Base-by-base conservation (phyloP, 805 yeast genomes). In the Dipodascus geniculatus region DNA sequence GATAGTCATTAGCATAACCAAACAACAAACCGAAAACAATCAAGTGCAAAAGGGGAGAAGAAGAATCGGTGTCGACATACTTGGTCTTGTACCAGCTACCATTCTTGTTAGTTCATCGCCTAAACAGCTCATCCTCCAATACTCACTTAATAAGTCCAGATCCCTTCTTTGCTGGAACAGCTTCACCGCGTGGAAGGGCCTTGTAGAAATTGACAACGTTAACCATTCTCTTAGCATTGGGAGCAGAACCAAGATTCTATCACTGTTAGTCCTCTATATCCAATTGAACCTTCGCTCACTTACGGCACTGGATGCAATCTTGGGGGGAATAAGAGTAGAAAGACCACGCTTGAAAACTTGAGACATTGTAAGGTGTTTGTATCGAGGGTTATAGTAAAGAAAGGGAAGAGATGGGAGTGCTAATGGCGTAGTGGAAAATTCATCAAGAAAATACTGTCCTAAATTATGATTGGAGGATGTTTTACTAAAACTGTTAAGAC, bases 251-350 rank as follows among this genome's bases (percentile, higher is more conserved):
- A 62, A 93, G 77, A 85, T 88, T 90, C 85, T 83, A 69, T 16
- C 35, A 38, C 6, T n/a, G 19, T 47, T 22, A 47, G 28, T 17
- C 19, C n/a, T n/a, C n/a, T 4, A 11, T 17, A 22, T 8, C n/a
- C 49, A 47, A 22, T 38, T 38, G 44, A 6, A n/a, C 42, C 33
- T 22, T 20, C 52, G 48, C 20, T 33, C 50, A 78, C 90, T 65
- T 79, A 85, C 91, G 74, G 83, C 80, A 49, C 96, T 93, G 58
- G 97, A 89, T 55, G 96, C 97, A 68, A 91, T 83, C 91, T 91
- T 91, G 71, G 99, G 99, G 65, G 99, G 99, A 69, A 91, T 90
- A 76, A 91, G 79, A 67, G 97, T 85, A 61, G 98, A 89, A 72
- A 91, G 80, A 65, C 84, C 84, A 77, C 99, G 90, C 83, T 87